Evolutionary conservation across 441 rosid genomes (phyloP).

Genomic region (Bocquillonia castaneifolia): DNA sequence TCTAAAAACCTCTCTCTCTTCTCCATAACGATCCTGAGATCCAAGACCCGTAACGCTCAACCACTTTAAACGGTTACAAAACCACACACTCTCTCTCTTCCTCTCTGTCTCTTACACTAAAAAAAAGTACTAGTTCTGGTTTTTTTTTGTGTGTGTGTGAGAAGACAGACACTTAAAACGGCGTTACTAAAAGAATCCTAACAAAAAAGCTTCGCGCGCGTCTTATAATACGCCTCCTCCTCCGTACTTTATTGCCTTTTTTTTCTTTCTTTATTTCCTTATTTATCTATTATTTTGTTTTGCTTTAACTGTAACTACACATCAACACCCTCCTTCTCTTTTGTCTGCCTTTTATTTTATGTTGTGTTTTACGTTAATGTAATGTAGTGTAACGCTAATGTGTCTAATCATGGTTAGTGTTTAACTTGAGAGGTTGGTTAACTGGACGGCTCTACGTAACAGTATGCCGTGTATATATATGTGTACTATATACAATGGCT

Average conservation of each 20-base stretch:
- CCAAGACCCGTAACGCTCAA: slow-evolving; percentile 42
- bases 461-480: too few relatives aligned
- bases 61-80: slow-evolving; percentile 36
- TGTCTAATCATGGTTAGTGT: slow-evolving; percentile 29
- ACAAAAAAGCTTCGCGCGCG: slow-evolving; percentile 34
- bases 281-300: too few relatives aligned
- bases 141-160: not conserved
- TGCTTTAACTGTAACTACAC: slow-evolving; percentile 22
- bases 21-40: slow-evolving; percentile 37
- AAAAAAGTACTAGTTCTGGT: not conserved
- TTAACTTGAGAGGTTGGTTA: slow-evolving; percentile 19
- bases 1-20: slow-evolving; percentile 13
- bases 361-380: not conserved
- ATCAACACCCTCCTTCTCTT: slow-evolving; percentile 11
- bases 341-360: slow-evolving; percentile 21
- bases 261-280: too few relatives aligned
- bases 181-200: slow-evolving; percentile 34
- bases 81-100: slow-evolving; percentile 22
- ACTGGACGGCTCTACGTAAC: not conserved
- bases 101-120: slow-evolving; percentile 16
- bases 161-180: slow-evolving; percentile 22
- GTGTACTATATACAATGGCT: too few relatives aligned
- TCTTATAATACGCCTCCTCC: slow-evolving; percentile 39
- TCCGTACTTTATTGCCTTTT: not conserved
- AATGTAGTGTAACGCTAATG: slow-evolving; percentile 23